Conservation (phyloP, 2,329 filamentous ascomycete genomes). For the Trichophyton rubrum region DNA sequence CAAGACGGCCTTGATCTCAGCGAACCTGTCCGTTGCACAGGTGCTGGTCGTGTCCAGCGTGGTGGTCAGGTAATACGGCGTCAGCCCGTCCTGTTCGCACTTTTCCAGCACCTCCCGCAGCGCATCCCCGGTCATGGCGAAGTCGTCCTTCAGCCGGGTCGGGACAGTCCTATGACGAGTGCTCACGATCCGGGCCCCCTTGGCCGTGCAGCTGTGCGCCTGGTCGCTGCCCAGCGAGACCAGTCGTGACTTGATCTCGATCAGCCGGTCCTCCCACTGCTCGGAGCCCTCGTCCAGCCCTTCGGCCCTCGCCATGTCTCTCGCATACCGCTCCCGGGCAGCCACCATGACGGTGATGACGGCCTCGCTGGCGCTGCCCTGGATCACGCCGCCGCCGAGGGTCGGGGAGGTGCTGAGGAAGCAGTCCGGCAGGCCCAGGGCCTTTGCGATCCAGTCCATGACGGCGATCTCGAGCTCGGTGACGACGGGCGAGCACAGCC, state of each 20-base stretch:
- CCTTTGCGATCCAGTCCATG: slow-evolving; percentile 77
- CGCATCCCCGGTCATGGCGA: slow-evolving; percentile 54
- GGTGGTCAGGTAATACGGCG: slow-evolving; percentile 76
- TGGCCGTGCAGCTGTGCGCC: slow-evolving; percentile 73
- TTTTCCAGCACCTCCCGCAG: slow-evolving; percentile 52
- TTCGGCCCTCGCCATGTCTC: slow-evolving; percentile 43
- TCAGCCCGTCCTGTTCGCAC: slow-evolving; percentile 55
- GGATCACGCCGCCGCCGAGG: slow-evolving; percentile 77
- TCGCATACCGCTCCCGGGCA: slow-evolving; percentile 66
- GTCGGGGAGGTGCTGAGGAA: slow-evolving; percentile 58
- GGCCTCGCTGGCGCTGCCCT: slow-evolving; percentile 80
- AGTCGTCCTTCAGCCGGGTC: slow-evolving; percentile 50
- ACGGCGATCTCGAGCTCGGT: slow-evolving; percentile 91
- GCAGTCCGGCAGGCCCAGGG: slow-evolving; percentile 58
- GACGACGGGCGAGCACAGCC: slow-evolving; percentile 83
- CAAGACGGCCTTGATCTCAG: slow-evolving; percentile 49
- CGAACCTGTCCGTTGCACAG: slow-evolving; percentile 75
- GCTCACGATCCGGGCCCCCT: slow-evolving; percentile 74
- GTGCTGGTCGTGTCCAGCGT: slow-evolving; percentile 80
- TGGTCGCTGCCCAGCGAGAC: slow-evolving; percentile 71
- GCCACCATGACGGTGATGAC: slow-evolving; percentile 78
- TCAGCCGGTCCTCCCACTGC: slow-evolving; percentile 58
- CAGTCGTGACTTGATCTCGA: slow-evolving; percentile 54
- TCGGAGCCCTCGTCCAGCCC: slow-evolving; percentile 34
- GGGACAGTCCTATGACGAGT: slow-evolving; percentile 64